Percentiles rank a stretch among this genome's conserved stretches.
Conservation (phyloP, 768 basidiomycete species). For the Tremella mesenterica region DNA sequence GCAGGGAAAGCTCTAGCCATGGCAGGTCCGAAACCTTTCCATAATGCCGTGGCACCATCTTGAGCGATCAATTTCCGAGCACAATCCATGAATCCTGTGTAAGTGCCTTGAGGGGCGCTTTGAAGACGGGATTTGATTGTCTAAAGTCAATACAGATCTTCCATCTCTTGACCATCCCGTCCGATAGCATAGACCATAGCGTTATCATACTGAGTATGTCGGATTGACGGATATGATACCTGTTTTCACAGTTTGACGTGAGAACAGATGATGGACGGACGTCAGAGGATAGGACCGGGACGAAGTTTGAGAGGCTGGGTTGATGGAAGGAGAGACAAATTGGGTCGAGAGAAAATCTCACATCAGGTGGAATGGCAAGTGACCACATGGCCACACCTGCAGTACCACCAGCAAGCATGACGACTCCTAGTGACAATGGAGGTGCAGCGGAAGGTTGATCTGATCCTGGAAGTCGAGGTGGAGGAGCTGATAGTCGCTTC, state of each 20-base stretch:
- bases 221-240: too few relatives aligned
- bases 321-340: too few relatives aligned
- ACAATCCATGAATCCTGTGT: constrained; percentile 87
- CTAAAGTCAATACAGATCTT: constrained; percentile 46
- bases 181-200: too few relatives aligned
- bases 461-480: constrained; percentile 15
- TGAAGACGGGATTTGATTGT: constrained; percentile 93
- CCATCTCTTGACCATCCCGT: not conserved
- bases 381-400: constrained; percentile 99
- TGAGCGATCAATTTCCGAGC: constrained; percentile 79
- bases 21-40: constrained; percentile 96
- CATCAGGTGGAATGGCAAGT: constrained; percentile 93
- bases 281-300: too few relatives aligned
- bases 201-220: too few relatives aligned
- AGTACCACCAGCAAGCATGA: constrained; percentile 84
- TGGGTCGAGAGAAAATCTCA: constrained; percentile 48
- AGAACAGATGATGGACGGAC: too few relatives aligned
- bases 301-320: too few relatives aligned
- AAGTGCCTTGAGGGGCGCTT: constrained; percentile 95
- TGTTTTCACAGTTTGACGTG: too few relatives aligned
- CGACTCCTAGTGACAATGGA: constrained; percentile 72
- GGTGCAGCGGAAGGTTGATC: constrained; percentile 59
- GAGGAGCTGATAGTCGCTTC: constrained; percentile 56
- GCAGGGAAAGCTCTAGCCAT: constrained; percentile 93
- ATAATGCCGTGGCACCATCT: constrained; percentile 77